Evolutionary conservation across 2,329 filamentous ascomycete species (phyloP).

Genomic region (Mycosphaerella sp.): DNA sequence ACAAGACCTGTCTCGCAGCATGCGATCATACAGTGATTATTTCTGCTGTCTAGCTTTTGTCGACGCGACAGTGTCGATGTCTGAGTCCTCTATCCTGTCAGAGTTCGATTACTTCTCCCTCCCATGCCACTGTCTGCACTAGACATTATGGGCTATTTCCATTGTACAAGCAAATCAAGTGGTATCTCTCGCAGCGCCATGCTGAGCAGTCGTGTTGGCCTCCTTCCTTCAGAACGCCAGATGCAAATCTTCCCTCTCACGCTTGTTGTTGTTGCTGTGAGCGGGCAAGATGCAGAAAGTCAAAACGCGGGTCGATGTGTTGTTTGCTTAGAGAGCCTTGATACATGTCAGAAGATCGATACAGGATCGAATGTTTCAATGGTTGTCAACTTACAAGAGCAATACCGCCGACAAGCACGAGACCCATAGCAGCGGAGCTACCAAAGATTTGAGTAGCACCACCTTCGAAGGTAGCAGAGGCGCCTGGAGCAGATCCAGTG

Average conservation of each 20-base stretch:
- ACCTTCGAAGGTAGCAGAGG: slow-evolving; percentile 9
- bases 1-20: neutral
- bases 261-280: neutral
- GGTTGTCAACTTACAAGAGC: slow-evolving; percentile 9
- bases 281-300: neutral
- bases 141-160: neutral
- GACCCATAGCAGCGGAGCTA: slow-evolving; percentile 14
- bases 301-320: neutral
- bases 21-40: neutral
- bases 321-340: neutral
- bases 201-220: neutral
- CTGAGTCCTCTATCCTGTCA: neutral
- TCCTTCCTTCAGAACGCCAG: neutral
- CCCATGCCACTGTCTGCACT: neutral
- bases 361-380: neutral
- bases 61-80: neutral
- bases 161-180: neutral
- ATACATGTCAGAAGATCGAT: neutral
- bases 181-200: neutral
- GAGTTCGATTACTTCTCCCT: neutral
- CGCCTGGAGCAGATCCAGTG: slow-evolving; percentile 8
- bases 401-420: slow-evolving; percentile 15
- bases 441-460: slow-evolving; percentile 2
- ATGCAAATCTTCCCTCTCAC: neutral
- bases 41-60: neutral